Conservation (phyloP, 106 monocot species). For the Agapanthus africanus region DNA sequence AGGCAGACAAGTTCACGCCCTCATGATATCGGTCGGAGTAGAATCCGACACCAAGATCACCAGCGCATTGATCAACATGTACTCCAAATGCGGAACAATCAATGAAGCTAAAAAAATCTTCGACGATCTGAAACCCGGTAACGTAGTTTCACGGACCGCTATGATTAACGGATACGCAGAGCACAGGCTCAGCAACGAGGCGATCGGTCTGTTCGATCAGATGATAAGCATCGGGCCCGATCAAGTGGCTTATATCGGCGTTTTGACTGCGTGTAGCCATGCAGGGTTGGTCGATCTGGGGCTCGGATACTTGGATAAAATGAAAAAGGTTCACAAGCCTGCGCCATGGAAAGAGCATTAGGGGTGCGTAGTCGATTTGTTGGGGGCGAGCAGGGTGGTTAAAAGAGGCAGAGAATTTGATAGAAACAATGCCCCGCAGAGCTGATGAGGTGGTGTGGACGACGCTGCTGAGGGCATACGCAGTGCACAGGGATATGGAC, state of each 20-base stretch:
- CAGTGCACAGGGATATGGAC: slow-evolving; percentile 43
- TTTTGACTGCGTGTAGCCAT: slow-evolving; percentile 77
- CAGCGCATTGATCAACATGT: slow-evolving; percentile 73
- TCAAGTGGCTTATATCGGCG: slow-evolving; percentile 54
- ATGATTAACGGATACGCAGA: slow-evolving; percentile 88
- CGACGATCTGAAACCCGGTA: slow-evolving; percentile 1
- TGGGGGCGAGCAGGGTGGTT: slow-evolving; percentile 61
- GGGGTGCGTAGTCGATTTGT: slow-evolving; percentile 71
- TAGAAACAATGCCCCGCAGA: slow-evolving; percentile 30
- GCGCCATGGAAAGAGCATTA: slow-evolving; percentile 75
- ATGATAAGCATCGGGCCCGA: slow-evolving; percentile 49
- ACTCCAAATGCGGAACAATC: slow-evolving; percentile 64
- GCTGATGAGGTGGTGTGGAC: slow-evolving; percentile 76
- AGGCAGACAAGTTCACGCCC: slow-evolving; percentile 58
- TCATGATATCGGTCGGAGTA: slow-evolving; percentile 28
- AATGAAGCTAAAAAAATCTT: slow-evolving; percentile 41
- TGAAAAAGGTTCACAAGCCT: slow-evolving; percentile 31
- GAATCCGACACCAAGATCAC: slow-evolving; percentile 36
- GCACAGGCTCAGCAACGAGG: slow-evolving; percentile 49
- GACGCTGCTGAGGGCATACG: slow-evolving; percentile 44
- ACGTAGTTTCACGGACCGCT: slow-evolving; percentile 74
- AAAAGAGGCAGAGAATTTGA: slow-evolving; percentile 47
- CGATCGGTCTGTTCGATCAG: slow-evolving; percentile 52
- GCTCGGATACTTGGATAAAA: slow-evolving; percentile 48
- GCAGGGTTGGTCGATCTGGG: slow-evolving; percentile 59